Base-by-base conservation (phyloP, 2,329 filamentous ascomycete species). In the Rutstroemia sydowiana region DNA sequence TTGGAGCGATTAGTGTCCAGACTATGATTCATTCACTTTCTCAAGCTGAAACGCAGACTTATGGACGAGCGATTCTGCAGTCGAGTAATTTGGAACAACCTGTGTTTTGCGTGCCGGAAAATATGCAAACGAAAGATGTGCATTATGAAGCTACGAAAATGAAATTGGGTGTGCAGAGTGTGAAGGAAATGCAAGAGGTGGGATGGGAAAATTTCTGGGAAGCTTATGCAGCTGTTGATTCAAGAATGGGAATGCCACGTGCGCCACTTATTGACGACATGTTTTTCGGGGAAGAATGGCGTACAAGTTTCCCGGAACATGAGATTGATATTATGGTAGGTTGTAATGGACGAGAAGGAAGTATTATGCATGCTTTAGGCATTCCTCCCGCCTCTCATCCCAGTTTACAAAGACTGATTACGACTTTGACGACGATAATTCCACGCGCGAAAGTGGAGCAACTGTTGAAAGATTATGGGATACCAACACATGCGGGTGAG, bases 1-100 rank as follows among this genome's bases (percentile, higher is more conserved):
- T 78, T n/a, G 79, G 79, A 3, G 44, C 55, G 1, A 14, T 45
- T 5, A 44, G 32, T 4, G 36, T 54, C 6, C 16, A 52, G 10
- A 26, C 45, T 5, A 51, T 52, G 16, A 32, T 56, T 3, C 53
- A 54, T 20, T 57, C 50, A 7, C 30, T 40, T 8, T 44, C 54
- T 10, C 34, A 47, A 13, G 18, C 40, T 16, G n/a, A n/a, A n/a
- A n/a, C n/a, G n/a, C n/a, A n/a, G n/a, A 21, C 23, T 5, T 52
- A 54, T 21, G 4, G 21, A 1, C 47, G 48, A 23, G 47, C 37
- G 28, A 59, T 57, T 14, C 14, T 56, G 9, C 55, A 59, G 50
- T 55, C 53, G 6, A 43, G 53, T 41, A 31, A 36, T 13, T 36
- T 55, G 5, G 51, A 45, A 3, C 20, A 41, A 5, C 45, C 46